These are phyloP conservation scores for Chloranthus sessilifolius DNA, from an alignment of 164 flowering plant species.

Conservation along the genomic window DNA sequence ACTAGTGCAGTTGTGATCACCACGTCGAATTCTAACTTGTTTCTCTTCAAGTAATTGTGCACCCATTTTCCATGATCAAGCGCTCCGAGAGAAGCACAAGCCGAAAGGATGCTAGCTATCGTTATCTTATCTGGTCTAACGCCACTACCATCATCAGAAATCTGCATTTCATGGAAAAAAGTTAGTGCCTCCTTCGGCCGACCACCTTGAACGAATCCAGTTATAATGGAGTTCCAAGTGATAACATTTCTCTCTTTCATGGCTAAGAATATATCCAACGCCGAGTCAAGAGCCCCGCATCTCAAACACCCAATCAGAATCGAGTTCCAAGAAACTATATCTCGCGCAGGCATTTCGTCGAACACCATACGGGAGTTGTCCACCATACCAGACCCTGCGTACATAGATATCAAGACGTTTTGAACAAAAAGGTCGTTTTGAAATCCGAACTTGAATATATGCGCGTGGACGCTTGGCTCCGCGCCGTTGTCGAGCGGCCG, in stretches of 20 bases:
- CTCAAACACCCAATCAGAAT: constrained; percentile 64
- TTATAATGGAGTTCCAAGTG: constrained; percentile 23
- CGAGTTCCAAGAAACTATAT: constrained; percentile 76
- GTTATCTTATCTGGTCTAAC: constrained; percentile 17
- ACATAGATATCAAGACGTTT: constrained; percentile 43
- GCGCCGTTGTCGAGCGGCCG: constrained; percentile 13
- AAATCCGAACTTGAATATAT: constrained; percentile 39
- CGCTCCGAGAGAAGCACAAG: constrained; percentile 23
- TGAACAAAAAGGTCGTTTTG: constrained; percentile 33
- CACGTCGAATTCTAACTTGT: constrained; percentile 42
- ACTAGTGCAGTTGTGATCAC: constrained; percentile 62
- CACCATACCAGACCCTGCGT: constrained; percentile 29
- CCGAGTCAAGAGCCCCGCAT: constrained; percentile 45
- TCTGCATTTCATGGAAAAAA: constrained; percentile 20
- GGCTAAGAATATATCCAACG: constrained; percentile 38
- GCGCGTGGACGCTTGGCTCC: constrained; percentile 45
- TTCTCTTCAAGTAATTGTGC: constrained; percentile 49
- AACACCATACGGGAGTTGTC: constrained; percentile 37
- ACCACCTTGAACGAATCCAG: constrained; percentile 23
- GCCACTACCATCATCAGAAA: neutral
- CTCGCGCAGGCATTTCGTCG: constrained; percentile 49
- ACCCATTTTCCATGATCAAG: constrained; percentile 67
- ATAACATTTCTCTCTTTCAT: constrained; percentile 30
- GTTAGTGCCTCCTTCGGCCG: constrained; percentile 17
- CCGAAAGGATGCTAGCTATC: constrained; percentile 17